These are phyloP conservation scores for Cladophialophora carrionii DNA, from an alignment of 2,329 filamentous ascomycete species.

Conservation along the genomic window DNA sequence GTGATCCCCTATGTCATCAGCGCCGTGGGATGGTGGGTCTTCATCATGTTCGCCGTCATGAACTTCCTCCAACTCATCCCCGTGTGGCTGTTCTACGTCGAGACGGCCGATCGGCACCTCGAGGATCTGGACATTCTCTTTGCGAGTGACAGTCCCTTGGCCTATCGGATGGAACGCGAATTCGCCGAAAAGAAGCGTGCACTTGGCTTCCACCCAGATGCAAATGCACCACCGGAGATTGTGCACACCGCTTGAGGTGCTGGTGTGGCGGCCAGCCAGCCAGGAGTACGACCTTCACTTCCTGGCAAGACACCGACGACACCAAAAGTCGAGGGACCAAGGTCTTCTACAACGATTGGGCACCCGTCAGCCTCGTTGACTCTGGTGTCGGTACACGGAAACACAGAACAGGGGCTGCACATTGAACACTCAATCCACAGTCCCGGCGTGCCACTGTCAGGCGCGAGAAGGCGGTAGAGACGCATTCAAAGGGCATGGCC, in stretches of 20 bases:
- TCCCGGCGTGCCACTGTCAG: slow-evolving; percentile 7
- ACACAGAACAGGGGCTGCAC: slow-evolving; percentile 2
- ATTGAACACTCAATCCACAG: slow-evolving; percentile 13
- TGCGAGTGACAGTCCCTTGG: slow-evolving; percentile 38
- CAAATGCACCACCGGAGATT: neutral
- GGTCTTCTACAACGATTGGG: too few relatives aligned
- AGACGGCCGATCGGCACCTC: slow-evolving; percentile 44
- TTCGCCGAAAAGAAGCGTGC: slow-evolving; percentile 20
- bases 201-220: slow-evolving; percentile 2
- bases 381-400: slow-evolving; percentile 5
- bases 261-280: neutral
- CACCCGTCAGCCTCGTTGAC: neutral
- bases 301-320: neutral
- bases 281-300: slow-evolving; percentile 3
- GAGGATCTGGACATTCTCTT: slow-evolving; percentile 44
- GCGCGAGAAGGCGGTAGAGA: slow-evolving; percentile 3
- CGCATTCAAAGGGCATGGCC: slow-evolving; percentile 6
- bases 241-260: too few relatives aligned
- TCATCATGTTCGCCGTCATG: slow-evolving; percentile 43
- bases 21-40: slow-evolving; percentile 42
- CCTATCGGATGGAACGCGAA: slow-evolving; percentile 39
- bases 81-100: slow-evolving; percentile 44
- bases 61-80: slow-evolving; percentile 41
- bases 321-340: neutral
- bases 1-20: slow-evolving; percentile 45